phyloP scores from a whole-genome alignment of 495 filamentous ascomycete species.

The Podospora pseudopauciseta region DNA sequence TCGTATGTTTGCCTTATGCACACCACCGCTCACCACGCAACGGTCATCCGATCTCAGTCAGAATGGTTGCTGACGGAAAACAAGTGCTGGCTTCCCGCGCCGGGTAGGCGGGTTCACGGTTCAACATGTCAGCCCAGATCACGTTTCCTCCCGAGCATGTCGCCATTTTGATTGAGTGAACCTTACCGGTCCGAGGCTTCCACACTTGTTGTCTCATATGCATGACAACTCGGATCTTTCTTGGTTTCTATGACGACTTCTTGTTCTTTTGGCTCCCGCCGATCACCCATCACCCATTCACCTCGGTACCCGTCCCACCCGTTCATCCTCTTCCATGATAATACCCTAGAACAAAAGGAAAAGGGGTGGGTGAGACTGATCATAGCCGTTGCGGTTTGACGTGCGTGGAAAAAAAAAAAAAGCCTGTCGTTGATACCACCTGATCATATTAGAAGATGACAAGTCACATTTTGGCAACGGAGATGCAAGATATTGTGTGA shows the following conservation, averaged over 20 bases:
- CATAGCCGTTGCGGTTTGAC: no score
- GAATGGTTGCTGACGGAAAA: neutral
- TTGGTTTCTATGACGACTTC: no score
- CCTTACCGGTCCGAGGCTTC: no score
- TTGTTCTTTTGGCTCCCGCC: no score
- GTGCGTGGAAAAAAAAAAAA: neutral
- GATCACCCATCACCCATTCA: neutral
- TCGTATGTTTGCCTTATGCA: neutral
- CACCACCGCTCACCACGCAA: neutral
- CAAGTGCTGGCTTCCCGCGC: neutral
- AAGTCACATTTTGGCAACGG: neutral
- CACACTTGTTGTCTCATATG: no score
- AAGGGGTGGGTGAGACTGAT: no score
- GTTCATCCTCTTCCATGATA: neutral
- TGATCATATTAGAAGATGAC: neutral
- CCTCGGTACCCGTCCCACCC: neutral
- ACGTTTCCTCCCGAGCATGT: no score
- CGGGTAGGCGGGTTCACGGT: neutral
- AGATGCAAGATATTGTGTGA: neutral
- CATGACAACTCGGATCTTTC: no score
- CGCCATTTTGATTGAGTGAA: no score
- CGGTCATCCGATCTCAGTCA: neutral
- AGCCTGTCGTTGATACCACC: no score
- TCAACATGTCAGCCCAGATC: neutral
- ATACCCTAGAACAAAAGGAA: neutral